A percentile compares a stretch with the other conserved stretches of the same genome.
Conservation (phyloP, 768 basidiomycete species). For the Polyporus arcularius region DNA sequence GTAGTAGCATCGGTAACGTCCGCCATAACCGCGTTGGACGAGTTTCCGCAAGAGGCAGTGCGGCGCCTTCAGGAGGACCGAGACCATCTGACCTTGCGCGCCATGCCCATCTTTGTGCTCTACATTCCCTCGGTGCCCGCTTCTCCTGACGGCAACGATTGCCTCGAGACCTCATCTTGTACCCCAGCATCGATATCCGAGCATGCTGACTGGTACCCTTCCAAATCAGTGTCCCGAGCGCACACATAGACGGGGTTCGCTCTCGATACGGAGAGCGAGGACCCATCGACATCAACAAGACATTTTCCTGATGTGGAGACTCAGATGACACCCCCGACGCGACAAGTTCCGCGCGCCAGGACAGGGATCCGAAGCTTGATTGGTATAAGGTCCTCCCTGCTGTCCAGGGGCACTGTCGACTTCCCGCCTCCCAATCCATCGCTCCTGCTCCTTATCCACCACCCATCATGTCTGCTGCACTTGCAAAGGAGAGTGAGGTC, state of each 20-base stretch:
- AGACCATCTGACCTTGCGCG: constrained; percentile 10
- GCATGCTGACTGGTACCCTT: neutral
- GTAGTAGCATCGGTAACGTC: neutral
- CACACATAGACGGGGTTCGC: neutral
- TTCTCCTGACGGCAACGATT: neutral
- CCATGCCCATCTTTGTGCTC: constrained; percentile 6
- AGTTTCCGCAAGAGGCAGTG: constrained; percentile 3
- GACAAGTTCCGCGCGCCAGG: constrained; percentile 14
- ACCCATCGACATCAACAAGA: neutral
- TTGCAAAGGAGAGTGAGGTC: constrained; percentile 39
- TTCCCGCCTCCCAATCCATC: neutral
- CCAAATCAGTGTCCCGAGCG: neutral
- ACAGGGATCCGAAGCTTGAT: neutral
- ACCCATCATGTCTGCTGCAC: neutral
- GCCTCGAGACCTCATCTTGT: neutral
- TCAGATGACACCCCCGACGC: constrained; percentile 14
- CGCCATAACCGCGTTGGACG: constrained; percentile 8
- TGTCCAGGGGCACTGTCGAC: neutral
- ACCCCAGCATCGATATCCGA: neutral
- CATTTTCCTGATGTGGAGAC: constrained; percentile 16
- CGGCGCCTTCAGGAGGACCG: neutral
- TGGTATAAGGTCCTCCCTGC: constrained; percentile 8
- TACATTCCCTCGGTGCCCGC: constrained; percentile 8
- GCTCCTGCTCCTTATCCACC: neutral
- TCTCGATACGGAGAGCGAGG: neutral